Evolutionary conservation across 257 asterid genomes (phyloP).

Genomic region (Solanum medicagineum): DNA sequence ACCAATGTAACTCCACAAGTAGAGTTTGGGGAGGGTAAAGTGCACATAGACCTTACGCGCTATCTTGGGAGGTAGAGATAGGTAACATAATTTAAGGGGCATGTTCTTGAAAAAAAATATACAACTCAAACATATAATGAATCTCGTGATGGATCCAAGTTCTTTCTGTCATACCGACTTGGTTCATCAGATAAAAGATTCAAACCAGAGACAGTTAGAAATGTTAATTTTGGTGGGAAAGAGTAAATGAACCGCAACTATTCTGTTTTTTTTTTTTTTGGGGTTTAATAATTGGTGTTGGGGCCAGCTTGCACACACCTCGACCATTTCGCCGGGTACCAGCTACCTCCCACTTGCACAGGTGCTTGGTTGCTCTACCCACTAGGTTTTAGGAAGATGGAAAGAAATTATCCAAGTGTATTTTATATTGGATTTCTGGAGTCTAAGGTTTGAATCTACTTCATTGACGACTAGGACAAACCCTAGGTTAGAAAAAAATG

Average conservation of each 20-base stretch:
- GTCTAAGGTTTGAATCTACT: background rate
- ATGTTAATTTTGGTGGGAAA: background rate
- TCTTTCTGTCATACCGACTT: background rate
- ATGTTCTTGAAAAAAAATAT: background rate
- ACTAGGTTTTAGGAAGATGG: background rate
- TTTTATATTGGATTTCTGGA: background rate
- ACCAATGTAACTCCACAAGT: background rate
- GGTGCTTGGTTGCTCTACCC: background rate
- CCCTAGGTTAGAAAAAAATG: background rate
- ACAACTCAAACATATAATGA: background rate
- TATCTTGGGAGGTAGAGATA: background rate
- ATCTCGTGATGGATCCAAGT: background rate
- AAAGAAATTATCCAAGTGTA: background rate
- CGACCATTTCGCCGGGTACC: background rate
- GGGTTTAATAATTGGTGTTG: background rate
- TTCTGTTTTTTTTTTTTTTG: background rate
- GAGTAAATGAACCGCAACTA: background rate
- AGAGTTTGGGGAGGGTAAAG: background rate
- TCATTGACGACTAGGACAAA: background rate
- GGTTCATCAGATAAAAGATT: background rate
- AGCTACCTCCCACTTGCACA: background rate
- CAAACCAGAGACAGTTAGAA: background rate
- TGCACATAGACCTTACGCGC: background rate
- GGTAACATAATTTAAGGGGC: background rate
- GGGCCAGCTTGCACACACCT: background rate